Evolutionary conservation across 2,329 filamentous ascomycete genomes (phyloP), one percentile per base, ranked within the genome.

Genomic region (Aureobasidium musti): DNA sequence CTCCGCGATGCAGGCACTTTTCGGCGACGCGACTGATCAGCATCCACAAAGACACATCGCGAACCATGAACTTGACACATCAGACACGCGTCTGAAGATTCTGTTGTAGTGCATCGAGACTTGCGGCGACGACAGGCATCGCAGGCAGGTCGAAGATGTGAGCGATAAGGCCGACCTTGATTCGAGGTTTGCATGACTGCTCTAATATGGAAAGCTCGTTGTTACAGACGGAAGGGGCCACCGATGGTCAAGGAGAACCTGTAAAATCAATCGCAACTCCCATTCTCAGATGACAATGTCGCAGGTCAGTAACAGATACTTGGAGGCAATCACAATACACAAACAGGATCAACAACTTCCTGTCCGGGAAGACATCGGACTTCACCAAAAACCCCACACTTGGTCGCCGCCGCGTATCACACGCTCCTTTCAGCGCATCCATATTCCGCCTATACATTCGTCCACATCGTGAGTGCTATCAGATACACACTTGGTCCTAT

Each of bases 101-200:
- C 74, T 43, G 78, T 76, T 54, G 79, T 77, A 30, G 77, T 74
- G 71, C 78, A 80, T 26, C 77, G 74, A 35, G 78, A 77, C 66
- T 80, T 80, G 33, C 79, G 74, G 23, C 74, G 76, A 17, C 77
- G 74, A 70, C 78, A 80, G 66, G 75, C 70, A 41, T 73, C 75
- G 69, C 77, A 79, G 33, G 78, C 78, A 19, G 78, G 78, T 21
- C 79, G 73, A 67, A 76, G 77, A 69, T 79, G 78, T 30, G 77
- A 79, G 49, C 78, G 77, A 67, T 79, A 80, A n/a, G 78, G 78
- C 67, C 79, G 54, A 52, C 60, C 60, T 23, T 45, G 33, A 14
- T 57, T 57, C n/a, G 53, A 30, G 7, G 53, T 41, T 43, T 57
- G 53, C 53, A 57, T 57, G 37, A 43, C 37, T 17, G 52, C 33